Evolutionary conservation across 1,284 basidiomycete genomes (phyloP).

Genomic region (Moniliella sp.): DNA sequence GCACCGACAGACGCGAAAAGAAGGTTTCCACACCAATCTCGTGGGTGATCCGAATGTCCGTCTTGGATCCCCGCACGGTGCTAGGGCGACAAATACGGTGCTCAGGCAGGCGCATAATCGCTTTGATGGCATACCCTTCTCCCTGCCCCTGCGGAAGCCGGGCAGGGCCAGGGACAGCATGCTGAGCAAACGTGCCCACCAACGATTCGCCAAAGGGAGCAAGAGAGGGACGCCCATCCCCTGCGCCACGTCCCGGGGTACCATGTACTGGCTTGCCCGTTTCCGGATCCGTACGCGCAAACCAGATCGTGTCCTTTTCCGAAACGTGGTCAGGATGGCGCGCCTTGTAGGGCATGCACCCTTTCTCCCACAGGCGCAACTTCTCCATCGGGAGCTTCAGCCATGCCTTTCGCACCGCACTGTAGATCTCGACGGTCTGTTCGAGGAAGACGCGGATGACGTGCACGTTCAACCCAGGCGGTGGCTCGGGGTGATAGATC

Average conservation of each 20-base stretch:
- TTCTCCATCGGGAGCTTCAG: conserved; percentile 22
- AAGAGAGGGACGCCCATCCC: conserved; percentile 7
- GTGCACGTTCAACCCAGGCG: conserved; percentile 23
- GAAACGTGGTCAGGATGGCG: conserved; percentile 6
- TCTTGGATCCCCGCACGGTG: conserved; percentile 22
- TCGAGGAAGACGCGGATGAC: conserved; percentile 25
- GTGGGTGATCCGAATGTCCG: conserved; percentile 26
- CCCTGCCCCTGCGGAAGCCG: conserved; percentile 6
- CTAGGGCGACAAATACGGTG: conserved; percentile 23
- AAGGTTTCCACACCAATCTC: conserved; percentile 27
- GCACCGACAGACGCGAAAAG: conserved; percentile 22
- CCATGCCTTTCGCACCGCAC: conserved; percentile 16
- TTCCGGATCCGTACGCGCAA: too few species aligned
- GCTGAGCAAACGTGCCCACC: conserved; percentile 10
- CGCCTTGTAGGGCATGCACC: conserved; percentile 24
- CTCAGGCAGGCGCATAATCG: conserved; percentile 23
- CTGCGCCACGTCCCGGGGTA: conserved; percentile 10
- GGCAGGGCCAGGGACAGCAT: conserved; percentile 12
- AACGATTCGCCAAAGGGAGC: conserved; percentile 12
- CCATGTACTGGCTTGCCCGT: conserved; percentile 9
- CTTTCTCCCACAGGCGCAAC: conserved; percentile 26
- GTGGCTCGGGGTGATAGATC: conserved; percentile 23
- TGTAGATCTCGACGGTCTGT: conserved; percentile 28
- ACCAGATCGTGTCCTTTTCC: conserved; percentile 17
- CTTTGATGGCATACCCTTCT: conserved; percentile 21